Conservation (phyloP, 441 rosid genomes). For the Gossypium armourianum region DNA sequence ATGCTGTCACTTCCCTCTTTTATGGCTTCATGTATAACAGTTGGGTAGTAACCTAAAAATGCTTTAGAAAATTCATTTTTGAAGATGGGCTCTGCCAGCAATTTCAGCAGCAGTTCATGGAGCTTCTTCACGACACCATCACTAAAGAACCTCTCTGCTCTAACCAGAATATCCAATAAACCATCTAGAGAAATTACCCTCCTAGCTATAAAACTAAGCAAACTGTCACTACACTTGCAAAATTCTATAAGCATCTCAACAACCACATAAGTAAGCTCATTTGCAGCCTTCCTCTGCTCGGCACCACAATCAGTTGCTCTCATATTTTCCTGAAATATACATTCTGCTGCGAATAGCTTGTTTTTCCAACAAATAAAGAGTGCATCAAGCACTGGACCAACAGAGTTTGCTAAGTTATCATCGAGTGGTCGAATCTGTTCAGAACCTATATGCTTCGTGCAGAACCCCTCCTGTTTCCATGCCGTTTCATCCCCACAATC, state of each 20-base stretch:
- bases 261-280: slow-evolving; percentile 56
- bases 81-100: slow-evolving; percentile 80
- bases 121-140: slow-evolving; percentile 46
- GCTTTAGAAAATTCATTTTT: slow-evolving; percentile 82
- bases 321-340: slow-evolving; percentile 28
- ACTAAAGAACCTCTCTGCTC: slow-evolving; percentile 66
- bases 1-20: slow-evolving; percentile 42
- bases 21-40: slow-evolving; percentile 50
- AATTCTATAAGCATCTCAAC: slow-evolving; percentile 82
- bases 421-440: slow-evolving; percentile 90
- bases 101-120: slow-evolving; percentile 72
- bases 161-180: slow-evolving; percentile 61
- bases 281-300: slow-evolving; percentile 36
- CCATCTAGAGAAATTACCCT: slow-evolving; percentile 48
- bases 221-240: slow-evolving; percentile 72
- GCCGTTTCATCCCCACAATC: slow-evolving; percentile 98
- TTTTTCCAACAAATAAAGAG: slow-evolving; percentile 56
- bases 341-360: slow-evolving; percentile 46
- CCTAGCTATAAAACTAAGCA: slow-evolving; percentile 77
- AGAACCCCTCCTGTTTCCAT: slow-evolving; percentile 89
- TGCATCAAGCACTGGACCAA: slow-evolving; percentile 70
- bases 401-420: slow-evolving; percentile 48
- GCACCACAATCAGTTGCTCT: slow-evolving; percentile 26
- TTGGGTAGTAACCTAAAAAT: slow-evolving; percentile 66
- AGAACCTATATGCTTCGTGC: slow-evolving; percentile 82